Evolutionary conservation across 2,329 filamentous ascomycete species (phyloP).

Genomic region (Fusarium graminum): DNA sequence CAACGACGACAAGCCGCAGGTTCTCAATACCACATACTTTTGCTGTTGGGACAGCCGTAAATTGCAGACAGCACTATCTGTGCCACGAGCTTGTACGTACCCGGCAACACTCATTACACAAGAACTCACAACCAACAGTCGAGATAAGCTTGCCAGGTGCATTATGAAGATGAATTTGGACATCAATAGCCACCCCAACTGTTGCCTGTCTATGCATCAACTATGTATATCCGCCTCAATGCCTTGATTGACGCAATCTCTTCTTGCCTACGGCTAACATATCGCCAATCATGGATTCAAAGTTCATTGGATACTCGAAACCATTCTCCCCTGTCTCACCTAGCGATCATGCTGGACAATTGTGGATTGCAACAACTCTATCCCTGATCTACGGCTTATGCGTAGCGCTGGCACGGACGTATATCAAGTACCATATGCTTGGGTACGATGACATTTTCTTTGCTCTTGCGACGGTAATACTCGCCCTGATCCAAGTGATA

Average conservation of each 20-base stretch:
- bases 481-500: neutral
- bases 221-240: neutral
- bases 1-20: too few relatives aligned
- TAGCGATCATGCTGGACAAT: conserved; percentile 39
- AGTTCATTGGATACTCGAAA: neutral
- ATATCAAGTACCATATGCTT: conserved; percentile 44
- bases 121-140: too few relatives aligned
- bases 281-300: conserved; percentile 21
- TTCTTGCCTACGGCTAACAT: neutral
- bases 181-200: too few relatives aligned
- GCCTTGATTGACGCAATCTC: neutral
- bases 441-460: conserved; percentile 38
- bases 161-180: too few relatives aligned
- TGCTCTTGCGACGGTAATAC: conserved; percentile 28
- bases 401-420: conserved; percentile 32
- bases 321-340: conserved; percentile 34
- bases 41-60: too few relatives aligned
- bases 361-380: conserved; percentile 43
- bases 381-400: conserved; percentile 40
- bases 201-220: neutral
- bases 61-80: too few relatives aligned
- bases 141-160: too few relatives aligned
- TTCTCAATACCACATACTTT: too few relatives aligned
- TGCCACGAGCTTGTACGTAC: too few relatives aligned
- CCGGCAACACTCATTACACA: too few relatives aligned